Conservation (phyloP, 2,329 filamentous ascomycete species). For the Pseudocercospora cruenta region DNA sequence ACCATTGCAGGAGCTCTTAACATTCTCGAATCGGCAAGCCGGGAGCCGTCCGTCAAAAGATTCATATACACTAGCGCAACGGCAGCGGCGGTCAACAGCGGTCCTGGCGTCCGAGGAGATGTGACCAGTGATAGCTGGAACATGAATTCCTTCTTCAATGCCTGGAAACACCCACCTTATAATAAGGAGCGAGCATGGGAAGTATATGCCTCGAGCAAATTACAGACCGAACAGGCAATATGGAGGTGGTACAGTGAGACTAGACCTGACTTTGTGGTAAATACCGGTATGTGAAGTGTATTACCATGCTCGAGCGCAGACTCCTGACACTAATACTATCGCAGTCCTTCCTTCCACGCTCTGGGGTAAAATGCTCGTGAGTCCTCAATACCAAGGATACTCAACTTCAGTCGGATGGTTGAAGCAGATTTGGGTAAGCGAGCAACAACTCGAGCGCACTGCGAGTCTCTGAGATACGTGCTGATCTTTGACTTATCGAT, state of each 20-base stretch:
- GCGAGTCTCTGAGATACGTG: background rate
- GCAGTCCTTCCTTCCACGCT: slow-evolving; percentile 22
- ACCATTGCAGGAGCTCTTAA: slow-evolving; percentile 42
- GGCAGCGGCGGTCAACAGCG: slow-evolving; percentile 39
- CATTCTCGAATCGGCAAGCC: slow-evolving; percentile 46
- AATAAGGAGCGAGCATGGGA: slow-evolving; percentile 28
- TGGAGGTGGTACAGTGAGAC: slow-evolving; percentile 50
- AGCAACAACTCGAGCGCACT: background rate
- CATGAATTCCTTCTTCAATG: slow-evolving; percentile 38
- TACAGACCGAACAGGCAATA: slow-evolving; percentile 47
- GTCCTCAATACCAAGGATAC: slow-evolving; percentile 11
- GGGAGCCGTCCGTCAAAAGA: slow-evolving; percentile 47
- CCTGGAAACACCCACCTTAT: slow-evolving; percentile 38
- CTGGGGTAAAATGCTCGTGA: slow-evolving; percentile 14
- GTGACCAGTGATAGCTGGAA: slow-evolving; percentile 45
- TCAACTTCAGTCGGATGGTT: slow-evolving; percentile 8
- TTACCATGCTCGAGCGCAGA: background rate
- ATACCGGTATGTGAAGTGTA: slow-evolving; percentile 31
- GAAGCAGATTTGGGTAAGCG: slow-evolving; percentile 10
- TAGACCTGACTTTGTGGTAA: slow-evolving; percentile 47
- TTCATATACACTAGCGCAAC: slow-evolving; percentile 49
- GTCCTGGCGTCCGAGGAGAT: slow-evolving; percentile 35
- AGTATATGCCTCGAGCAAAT: slow-evolving; percentile 50
- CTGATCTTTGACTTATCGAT: background rate
- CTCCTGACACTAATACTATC: too few species aligned